Conservation (phyloP, 495 filamentous ascomycete species). For the Penicillium bialowiezense region DNA sequence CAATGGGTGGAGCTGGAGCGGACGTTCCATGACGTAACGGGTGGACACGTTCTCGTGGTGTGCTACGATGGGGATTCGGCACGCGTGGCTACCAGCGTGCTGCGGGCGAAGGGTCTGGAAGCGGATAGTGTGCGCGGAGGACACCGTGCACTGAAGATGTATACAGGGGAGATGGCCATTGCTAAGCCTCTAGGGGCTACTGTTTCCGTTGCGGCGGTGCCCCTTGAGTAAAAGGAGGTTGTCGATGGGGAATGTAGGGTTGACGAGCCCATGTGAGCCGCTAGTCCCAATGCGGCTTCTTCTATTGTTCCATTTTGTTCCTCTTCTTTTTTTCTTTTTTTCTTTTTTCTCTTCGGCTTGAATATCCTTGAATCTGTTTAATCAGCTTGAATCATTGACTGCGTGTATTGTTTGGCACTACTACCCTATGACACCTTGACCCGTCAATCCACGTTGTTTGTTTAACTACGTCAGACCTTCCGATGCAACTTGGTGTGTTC, state of each 20-base stretch:
- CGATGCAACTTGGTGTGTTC: neutral
- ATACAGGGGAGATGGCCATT: conserved; percentile 20
- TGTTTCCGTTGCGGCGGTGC: conserved; percentile 19
- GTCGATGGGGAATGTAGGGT: conserved; percentile 23
- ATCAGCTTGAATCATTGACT: neutral
- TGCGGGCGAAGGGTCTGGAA: conserved; percentile 48
- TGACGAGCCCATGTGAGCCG: conserved; percentile 13
- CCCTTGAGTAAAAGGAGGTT: conserved; percentile 16
- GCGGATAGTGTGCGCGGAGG: conserved; percentile 51
- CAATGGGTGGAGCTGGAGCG: conserved; percentile 46
- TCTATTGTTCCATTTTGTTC: neutral
- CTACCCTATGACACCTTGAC: conserved; percentile 7
- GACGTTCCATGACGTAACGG: conserved; percentile 29
- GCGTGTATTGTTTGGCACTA: conserved; percentile 1
- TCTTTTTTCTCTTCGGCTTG: neutral
- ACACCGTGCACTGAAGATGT: conserved; percentile 27
- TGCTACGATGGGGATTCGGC: conserved; percentile 55
- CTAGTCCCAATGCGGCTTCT: conserved; percentile 14
- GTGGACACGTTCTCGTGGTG: conserved; percentile 41
- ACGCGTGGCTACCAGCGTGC: conserved; percentile 50
- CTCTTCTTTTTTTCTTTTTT: neutral
- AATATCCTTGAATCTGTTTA: no score
- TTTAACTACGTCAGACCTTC: neutral
- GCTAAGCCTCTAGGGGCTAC: conserved; percentile 10
- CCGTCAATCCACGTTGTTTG: no score